Evolutionary conservation across 1,139 yeast genomes (phyloP), one percentile per base, ranked within the genome.

Genomic region (Candida sanyaensis): DNA sequence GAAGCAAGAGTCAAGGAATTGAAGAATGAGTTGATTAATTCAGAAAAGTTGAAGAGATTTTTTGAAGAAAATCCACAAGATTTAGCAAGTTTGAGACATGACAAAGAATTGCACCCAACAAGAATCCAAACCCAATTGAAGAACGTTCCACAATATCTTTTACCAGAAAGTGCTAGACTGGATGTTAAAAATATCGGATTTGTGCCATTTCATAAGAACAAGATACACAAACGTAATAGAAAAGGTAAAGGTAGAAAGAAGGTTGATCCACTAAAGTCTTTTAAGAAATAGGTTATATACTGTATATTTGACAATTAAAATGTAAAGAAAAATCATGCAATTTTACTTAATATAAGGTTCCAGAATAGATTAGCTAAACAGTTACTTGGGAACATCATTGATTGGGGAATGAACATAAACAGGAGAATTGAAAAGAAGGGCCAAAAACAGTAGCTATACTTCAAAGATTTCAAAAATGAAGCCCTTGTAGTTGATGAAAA

Each of bases 51-150:
- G 63, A 91, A 91, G 68, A 82, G 97, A 61, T 96, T 91, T 69
- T 95, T 95, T 62, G 97, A 93, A 68, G 99, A 93, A 63, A 93
- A 93, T 64, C 99, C 99, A n/a, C 96, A 90, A 61, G 99, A 95
- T 68, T 77, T 93, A 61, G 84, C 84, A 11, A 83, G 87, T 46
- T 80, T 93, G 64, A 86, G 97, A 64, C 99, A 93, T 63, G 99
- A 93, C 64, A 88, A 85, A 60, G 96, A 88, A 57, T 66, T 89
- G 50, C 96, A 92, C 61, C 86, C 96, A 9, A 75, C 93, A 2
- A 80, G 96, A 64, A 81, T 86, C 7, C 97, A 92, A 67, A 70
- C 83, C 17, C 97, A 95, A 62, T 75, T 93, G 69, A 92, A 90
- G 66, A 81, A 96, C 61, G 92, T 95, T 34, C 99, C 99, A 0